Evolutionary conservation across 1,139 yeast species (phyloP), one percentile per base, ranked within the genome.

Genomic region (Nakaseomyces kungkrabaensis): DNA sequence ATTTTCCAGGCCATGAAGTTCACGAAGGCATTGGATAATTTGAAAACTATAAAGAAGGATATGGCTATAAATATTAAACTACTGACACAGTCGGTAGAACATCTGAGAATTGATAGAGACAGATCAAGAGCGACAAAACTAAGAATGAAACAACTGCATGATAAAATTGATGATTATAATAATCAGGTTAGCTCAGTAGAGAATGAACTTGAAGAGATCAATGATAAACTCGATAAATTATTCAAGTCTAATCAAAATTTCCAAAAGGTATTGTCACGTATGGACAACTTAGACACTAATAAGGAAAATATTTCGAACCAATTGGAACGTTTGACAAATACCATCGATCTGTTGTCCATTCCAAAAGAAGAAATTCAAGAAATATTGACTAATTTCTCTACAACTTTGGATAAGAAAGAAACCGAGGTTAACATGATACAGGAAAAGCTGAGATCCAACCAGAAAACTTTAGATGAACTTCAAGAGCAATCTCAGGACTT

Each of bases 1-100:
- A 92, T 94, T 5, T 94, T 94, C 59, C 97, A 94, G 66, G 96
- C 97, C 0, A 79, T 89, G 57, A 89, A 88, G 66, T 94, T 85
- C 60, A 89, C 97, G 1, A 90, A 87, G 63, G 96, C 95, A 1
- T 71, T 92, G 45, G 97, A 90, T 52, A 81, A 78, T 52, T 74
- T 94, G 61, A 90, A 89, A 63, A 65, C 67, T 0, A 78, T 89
- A 46, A 78, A 87, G 51, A 90, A 89, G 61, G 95, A 88, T 48
- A 79, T 88, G 78, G 69, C 80, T 5, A 72, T 74, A 1, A 94
- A 88, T 53, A 84, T 87, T 46, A 85, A 84, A 61, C 66, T 90
- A 24, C 73, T 88, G 47, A 82, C 84, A 55, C 89, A 86, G 59
- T 79, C 85, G 32, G 95, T 87, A 0, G 81, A 80, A 50, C 94